phyloP scores from a whole-genome alignment of 495 filamentous ascomycete species.

The Penicillium atrosanguineum region DNA sequence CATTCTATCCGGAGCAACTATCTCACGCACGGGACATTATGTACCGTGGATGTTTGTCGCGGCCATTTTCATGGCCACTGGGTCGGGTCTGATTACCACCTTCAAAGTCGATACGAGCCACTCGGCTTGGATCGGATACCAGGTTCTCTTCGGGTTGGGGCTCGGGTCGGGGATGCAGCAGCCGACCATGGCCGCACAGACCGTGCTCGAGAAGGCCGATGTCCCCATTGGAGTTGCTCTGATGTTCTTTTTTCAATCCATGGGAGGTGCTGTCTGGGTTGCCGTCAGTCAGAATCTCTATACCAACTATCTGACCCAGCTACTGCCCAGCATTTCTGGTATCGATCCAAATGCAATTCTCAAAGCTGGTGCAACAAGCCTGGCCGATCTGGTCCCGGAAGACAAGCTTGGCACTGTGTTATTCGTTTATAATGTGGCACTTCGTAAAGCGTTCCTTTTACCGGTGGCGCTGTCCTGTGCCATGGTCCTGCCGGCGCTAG shows the following conservation, averaged over 20 bases:
- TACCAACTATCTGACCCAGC: conserved; percentile 47
- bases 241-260: conserved; percentile 64
- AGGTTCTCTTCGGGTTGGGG: conserved; percentile 69
- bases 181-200: conserved; percentile 61
- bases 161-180: conserved; percentile 73
- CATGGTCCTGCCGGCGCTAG: not conserved
- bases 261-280: conserved; percentile 65
- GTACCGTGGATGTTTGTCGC: conserved; percentile 56
- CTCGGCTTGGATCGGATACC: conserved; percentile 64
- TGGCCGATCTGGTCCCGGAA: conserved; percentile 34
- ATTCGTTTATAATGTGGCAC: conserved; percentile 56
- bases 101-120: conserved; percentile 49
- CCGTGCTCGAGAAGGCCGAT: conserved; percentile 53
- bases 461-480: conserved; percentile 40
- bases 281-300: conserved; percentile 59
- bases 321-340: conserved; percentile 39
- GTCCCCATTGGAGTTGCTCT: conserved; percentile 61
- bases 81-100: conserved; percentile 62
- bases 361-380: conserved; percentile 15
- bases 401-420: conserved; percentile 42
- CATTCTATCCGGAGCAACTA: conserved; percentile 48
- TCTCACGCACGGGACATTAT: conserved; percentile 63
- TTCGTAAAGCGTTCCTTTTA: conserved; percentile 52
- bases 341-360: conserved; percentile 37
- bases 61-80: conserved; percentile 53